phyloP scores from a whole-genome alignment of 805 yeast species.

The Candida stauntonica region DNA sequence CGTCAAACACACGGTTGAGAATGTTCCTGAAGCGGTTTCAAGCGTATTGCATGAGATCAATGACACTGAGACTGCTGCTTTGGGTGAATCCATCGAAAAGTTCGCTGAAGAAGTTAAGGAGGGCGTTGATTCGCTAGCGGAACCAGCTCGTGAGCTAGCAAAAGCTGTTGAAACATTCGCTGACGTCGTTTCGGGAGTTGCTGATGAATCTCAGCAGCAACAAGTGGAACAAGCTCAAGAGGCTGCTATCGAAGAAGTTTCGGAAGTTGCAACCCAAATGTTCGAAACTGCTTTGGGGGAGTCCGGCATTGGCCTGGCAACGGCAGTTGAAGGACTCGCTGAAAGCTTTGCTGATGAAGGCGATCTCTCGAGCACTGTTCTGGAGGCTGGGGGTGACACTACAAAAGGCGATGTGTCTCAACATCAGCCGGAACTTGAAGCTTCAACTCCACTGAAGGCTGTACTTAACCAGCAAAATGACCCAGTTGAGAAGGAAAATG shows the following conservation, averaged over 20 bases:
- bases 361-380: too few species aligned
- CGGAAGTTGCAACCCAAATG: conserved; percentile 6
- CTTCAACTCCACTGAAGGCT: conserved; percentile 5
- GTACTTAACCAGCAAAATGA: neutral
- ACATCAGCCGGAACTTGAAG: conserved; percentile 1
- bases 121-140: neutral
- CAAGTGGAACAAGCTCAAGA: neutral
- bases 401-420: too few species aligned
- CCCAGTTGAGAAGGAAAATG: neutral
- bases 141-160: neutral
- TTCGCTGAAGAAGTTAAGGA: neutral
- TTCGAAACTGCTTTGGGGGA: conserved; percentile 18
- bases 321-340: conserved; percentile 8
- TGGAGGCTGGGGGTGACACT: neutral
- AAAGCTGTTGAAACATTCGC: conserved; percentile 1
- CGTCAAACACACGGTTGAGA: neutral
- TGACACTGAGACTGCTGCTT: neutral
- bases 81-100: conserved; percentile 10
- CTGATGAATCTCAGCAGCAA: neutral
- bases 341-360: conserved; percentile 4
- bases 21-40: conserved; percentile 1
- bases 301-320: conserved; percentile 10
- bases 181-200: neutral
- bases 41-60: neutral
- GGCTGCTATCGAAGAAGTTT: neutral